phyloP scores from a whole-genome alignment of 257 asterid species.

The Orobanche coerulescens region DNA sequence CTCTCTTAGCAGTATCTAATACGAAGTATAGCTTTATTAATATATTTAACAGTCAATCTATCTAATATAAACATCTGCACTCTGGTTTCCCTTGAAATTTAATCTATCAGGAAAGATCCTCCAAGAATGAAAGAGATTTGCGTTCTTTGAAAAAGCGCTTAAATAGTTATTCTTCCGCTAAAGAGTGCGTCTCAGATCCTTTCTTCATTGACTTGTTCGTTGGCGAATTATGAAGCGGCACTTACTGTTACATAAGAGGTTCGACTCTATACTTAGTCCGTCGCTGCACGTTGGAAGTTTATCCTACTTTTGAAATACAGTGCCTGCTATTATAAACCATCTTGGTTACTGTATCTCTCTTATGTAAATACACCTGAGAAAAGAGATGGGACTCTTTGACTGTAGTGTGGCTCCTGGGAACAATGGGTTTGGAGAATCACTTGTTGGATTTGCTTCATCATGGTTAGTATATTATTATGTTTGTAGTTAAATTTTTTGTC shows the following conservation, averaged over 20 bases:
- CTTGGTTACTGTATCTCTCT: conserved; percentile 14
- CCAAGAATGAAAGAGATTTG: conserved; percentile 60
- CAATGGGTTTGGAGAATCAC: too few species aligned
- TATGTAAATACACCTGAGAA: too few species aligned
- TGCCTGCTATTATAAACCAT: background rate
- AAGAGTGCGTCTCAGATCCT: conserved; percentile 56
- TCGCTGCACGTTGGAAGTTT: background rate
- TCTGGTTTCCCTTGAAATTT: conserved; percentile 8
- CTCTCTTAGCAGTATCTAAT: background rate
- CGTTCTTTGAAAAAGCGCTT: conserved; percentile 72
- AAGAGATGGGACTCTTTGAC: too few species aligned
- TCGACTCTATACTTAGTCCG: background rate
- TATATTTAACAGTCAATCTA: background rate
- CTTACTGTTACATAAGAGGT: background rate
- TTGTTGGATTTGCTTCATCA: too few species aligned
- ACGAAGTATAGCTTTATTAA: background rate
- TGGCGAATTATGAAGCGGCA: conserved; percentile 20
- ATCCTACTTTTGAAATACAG: background rate
- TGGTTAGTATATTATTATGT: too few species aligned
- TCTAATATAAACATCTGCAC: background rate
- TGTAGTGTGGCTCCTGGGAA: too few species aligned
- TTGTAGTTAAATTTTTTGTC: too few species aligned
- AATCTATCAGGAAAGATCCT: conserved; percentile 51
- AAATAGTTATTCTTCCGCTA: conserved; percentile 58
- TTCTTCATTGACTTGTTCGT: conserved; percentile 51